Evolutionary conservation across 2,329 filamentous ascomycete species (phyloP).

Genomic region (Sporothrix luriei): DNA sequence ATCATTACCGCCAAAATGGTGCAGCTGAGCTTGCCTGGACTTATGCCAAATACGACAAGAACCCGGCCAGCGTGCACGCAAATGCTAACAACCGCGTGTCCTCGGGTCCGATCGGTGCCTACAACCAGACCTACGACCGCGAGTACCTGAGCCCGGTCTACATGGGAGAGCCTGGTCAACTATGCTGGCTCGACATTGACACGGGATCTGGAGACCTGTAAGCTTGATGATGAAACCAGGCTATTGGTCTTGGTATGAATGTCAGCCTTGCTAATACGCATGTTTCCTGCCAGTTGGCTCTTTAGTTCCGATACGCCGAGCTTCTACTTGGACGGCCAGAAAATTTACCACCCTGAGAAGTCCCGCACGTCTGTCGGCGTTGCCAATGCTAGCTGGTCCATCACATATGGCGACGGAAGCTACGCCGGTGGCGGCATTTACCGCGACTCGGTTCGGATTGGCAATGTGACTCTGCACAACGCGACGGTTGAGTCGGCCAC

Average conservation of each 20-base stretch:
- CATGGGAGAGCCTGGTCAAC: constrained; percentile 61
- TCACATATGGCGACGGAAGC: constrained; percentile 53
- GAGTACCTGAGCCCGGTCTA: constrained; percentile 65
- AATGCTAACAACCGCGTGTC: constrained; percentile 21
- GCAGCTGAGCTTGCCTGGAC: constrained; percentile 41
- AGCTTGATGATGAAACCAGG: constrained; percentile 45
- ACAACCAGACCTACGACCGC: constrained; percentile 49
- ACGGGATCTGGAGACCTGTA: constrained; percentile 67
- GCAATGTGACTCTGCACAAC: constrained; percentile 48
- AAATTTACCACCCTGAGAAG: constrained; percentile 50
- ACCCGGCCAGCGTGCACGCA: constrained; percentile 38
- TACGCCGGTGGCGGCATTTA: constrained; percentile 54
- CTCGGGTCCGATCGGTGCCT: constrained; percentile 39
- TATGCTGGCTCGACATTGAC: constrained; percentile 69
- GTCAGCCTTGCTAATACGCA: constrained; percentile 28
- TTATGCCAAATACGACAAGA: constrained; percentile 46
- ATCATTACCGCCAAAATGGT: constrained; percentile 43
- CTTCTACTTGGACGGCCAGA: constrained; percentile 50
- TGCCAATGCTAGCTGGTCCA: constrained; percentile 52
- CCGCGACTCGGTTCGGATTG: constrained; percentile 54
- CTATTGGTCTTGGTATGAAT: not conserved
- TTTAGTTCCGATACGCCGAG: constrained; percentile 55
- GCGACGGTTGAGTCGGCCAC: constrained; percentile 56
- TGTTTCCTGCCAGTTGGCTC: constrained; percentile 50
- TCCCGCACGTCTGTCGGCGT: constrained; percentile 51